Conservation (phyloP, 495 filamentous ascomycete genomes). For the Penicillium longicatenatum region DNA sequence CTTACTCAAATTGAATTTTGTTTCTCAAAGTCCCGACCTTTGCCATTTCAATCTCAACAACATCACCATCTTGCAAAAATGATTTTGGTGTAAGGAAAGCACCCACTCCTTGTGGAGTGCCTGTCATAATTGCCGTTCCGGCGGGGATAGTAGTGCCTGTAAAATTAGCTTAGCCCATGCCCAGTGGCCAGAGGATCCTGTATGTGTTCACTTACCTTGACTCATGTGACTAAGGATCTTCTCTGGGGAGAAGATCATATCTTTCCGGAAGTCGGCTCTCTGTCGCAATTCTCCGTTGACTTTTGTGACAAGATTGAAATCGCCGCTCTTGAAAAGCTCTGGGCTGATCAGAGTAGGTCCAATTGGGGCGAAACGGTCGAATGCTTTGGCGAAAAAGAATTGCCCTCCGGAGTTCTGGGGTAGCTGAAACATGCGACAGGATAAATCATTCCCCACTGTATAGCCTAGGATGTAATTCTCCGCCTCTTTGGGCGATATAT, state of each 20-base stretch:
- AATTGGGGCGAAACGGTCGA: constrained; percentile 5
- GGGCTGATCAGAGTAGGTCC: background rate
- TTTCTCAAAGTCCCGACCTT: no score
- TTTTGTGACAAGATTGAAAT: background rate
- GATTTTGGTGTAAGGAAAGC: constrained; percentile 56
- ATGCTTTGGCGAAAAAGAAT: constrained; percentile 2
- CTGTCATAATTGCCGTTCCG: constrained; percentile 80
- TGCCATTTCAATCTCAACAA: background rate
- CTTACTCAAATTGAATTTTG: no score
- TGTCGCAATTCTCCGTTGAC: background rate
- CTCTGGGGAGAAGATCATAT: constrained; percentile 77
- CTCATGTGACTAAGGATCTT: constrained; percentile 73
- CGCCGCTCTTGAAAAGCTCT: background rate
- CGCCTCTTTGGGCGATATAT: constrained; percentile 1
- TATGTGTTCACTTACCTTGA: constrained; percentile 46
- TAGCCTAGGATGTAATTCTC: constrained; percentile 1
- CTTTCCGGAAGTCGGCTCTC: constrained; percentile 31
- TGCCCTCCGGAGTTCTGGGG: background rate
- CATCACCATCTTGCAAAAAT: constrained; percentile 59
- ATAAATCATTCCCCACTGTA: constrained; percentile 2
- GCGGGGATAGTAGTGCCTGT: constrained; percentile 64
- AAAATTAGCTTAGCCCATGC: no score
- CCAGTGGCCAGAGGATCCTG: no score
- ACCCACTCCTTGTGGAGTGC: constrained; percentile 61
- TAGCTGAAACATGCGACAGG: constrained; percentile 3